These are phyloP conservation scores for Fraxinus paxiana DNA, from an alignment of 305 asterid genomes.

Conservation along the genomic window DNA sequence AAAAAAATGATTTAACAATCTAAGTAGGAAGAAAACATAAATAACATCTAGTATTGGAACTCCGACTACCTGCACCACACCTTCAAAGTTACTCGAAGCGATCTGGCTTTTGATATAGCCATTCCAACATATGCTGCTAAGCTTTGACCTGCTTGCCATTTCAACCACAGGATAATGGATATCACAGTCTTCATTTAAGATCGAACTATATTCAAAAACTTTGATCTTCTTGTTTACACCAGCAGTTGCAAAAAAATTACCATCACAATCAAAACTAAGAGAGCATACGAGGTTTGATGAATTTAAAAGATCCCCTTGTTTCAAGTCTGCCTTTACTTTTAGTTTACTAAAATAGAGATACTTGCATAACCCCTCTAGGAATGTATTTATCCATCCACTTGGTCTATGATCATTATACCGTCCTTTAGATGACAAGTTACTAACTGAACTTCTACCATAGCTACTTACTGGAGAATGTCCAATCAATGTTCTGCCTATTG, in stretches of 20 bases:
- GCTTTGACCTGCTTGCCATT: constrained; percentile 83
- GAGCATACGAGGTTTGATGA: constrained; percentile 91
- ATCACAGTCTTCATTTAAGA: constrained; percentile 64
- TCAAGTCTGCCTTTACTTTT: constrained; percentile 81
- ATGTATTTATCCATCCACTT: constrained; percentile 68
- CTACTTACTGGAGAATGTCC: constrained; percentile 49
- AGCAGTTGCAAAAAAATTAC: constrained; percentile 91
- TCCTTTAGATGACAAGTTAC: constrained; percentile 59
- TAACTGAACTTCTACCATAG: constrained; percentile 58
- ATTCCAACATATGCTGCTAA: constrained; percentile 97
- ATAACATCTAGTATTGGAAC: not conserved
- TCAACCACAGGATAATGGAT: constrained; percentile 94
- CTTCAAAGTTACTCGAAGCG: constrained; percentile 97
- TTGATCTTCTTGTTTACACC: constrained; percentile 96
- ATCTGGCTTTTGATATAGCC: constrained; percentile 90
- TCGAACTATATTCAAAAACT: constrained; percentile 77
- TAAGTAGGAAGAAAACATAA: not conserved
- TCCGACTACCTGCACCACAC: constrained; percentile 75
- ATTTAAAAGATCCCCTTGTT: constrained; percentile 90
- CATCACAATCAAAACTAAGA: constrained; percentile 92
- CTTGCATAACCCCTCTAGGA: constrained; percentile 77
- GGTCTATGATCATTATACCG: constrained; percentile 39
- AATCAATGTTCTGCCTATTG: constrained; percentile 30
- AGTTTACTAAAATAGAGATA: constrained; percentile 74
- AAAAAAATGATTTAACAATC: not conserved